phyloP scores from a whole-genome alignment of 495 filamentous ascomycete genomes.

The Penicillium cinerascens region DNA sequence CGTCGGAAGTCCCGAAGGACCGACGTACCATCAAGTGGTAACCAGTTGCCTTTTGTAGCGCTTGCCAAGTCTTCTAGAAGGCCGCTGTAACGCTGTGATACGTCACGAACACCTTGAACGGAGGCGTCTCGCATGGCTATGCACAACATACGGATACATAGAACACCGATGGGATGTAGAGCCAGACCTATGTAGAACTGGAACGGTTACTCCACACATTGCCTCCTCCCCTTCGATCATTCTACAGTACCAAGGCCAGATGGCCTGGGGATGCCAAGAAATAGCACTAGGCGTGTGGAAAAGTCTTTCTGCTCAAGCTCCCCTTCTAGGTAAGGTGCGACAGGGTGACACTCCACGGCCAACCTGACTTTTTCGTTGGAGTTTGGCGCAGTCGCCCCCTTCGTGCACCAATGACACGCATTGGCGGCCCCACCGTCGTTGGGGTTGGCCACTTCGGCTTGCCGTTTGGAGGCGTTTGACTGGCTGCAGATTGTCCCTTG shows the following conservation, averaged over 20 bases:
- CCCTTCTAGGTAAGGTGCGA: constrained; percentile 31
- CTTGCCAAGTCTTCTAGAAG: background rate
- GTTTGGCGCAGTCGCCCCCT: constrained; percentile 14
- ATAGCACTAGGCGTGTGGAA: constrained; percentile 9
- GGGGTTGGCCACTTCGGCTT: constrained; percentile 13
- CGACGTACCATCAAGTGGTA: background rate
- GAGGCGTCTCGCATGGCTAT: background rate
- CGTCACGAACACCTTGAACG: background rate
- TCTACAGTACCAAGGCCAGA: no score
- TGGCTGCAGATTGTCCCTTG: constrained; percentile 16
- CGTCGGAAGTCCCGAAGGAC: background rate
- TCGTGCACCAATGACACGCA: constrained; percentile 10
- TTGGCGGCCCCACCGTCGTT: constrained; percentile 7
- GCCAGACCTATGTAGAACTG: background rate
- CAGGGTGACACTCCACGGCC: constrained; percentile 11
- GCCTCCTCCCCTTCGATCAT: background rate
- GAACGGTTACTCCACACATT: background rate
- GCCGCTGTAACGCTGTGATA: background rate
- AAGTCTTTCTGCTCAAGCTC: constrained; percentile 38
- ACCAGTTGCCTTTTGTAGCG: background rate
- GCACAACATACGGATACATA: background rate
- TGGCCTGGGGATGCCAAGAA: background rate
- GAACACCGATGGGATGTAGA: background rate
- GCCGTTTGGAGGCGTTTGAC: background rate
- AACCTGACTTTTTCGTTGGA: constrained; percentile 17